phyloP scores from a whole-genome alignment of 768 basidiomycete genomes.

The Hypholoma fasciculare region DNA sequence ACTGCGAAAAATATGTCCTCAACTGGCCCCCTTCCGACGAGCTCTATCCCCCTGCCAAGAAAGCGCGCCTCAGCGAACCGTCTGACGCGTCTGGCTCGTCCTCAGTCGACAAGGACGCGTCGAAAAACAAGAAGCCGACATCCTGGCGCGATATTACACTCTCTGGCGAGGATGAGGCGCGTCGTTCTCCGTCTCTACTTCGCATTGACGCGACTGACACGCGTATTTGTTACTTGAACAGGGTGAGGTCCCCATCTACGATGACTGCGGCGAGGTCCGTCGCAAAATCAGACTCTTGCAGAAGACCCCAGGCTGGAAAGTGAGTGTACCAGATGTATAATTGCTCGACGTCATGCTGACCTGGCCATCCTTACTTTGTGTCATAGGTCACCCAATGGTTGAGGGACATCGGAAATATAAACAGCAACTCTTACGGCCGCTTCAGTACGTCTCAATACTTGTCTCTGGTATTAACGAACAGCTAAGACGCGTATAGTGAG shows the following conservation, averaged over 20 bases:
- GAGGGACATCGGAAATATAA: slow-evolving; percentile 44
- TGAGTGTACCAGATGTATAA: slow-evolving; percentile 12
- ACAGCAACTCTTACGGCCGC: slow-evolving; percentile 42
- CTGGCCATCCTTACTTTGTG: not conserved
- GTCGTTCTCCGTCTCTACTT: not conserved
- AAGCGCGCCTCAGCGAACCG: slow-evolving; percentile 16
- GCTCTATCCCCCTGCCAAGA: slow-evolving; percentile 12
- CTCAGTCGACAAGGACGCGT: slow-evolving; percentile 9
- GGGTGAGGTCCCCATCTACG: slow-evolving; percentile 22
- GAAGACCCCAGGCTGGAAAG: slow-evolving; percentile 44
- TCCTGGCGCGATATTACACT: slow-evolving; percentile 40
- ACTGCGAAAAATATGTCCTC: slow-evolving; percentile 6
- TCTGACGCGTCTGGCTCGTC: slow-evolving; percentile 17
- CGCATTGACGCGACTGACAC: not conserved
- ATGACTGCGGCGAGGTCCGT: slow-evolving; percentile 46
- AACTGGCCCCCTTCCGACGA: not conserved
- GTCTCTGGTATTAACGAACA: not conserved
- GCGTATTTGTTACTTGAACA: not conserved
- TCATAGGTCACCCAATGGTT: slow-evolving; percentile 44
- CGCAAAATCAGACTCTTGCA: slow-evolving; percentile 42
- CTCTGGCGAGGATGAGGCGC: slow-evolving; percentile 42
- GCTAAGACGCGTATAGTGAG: slow-evolving; percentile 32
- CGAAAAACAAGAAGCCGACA: not conserved
- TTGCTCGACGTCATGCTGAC: not conserved
- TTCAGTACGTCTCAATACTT: slow-evolving; percentile 36